These are phyloP conservation scores for Aureobasidium zeae DNA, from an alignment of 2,329 filamentous ascomycete species.

Conservation along the genomic window DNA sequence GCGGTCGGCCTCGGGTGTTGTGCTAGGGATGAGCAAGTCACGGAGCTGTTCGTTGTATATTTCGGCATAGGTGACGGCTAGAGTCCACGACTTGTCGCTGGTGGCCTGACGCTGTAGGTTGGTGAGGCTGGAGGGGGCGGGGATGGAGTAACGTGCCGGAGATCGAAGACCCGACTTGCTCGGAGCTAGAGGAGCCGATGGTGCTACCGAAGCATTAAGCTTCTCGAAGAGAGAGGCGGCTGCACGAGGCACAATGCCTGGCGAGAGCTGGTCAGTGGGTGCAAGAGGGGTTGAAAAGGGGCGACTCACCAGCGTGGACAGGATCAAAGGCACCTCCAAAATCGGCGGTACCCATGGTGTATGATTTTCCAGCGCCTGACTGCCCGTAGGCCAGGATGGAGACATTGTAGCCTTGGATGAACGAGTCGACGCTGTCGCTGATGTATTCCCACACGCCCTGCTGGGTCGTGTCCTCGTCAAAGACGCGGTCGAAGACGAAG, in stretches of 20 bases:
- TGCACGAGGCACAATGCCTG: constrained; percentile 91
- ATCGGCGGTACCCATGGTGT: constrained; percentile 95
- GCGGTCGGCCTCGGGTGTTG: constrained; percentile 60
- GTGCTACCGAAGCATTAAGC: constrained; percentile 59
- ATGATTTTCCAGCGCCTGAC: constrained; percentile 94
- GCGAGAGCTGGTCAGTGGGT: not conserved
- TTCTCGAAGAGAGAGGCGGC: constrained; percentile 81
- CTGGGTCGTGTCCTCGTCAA: constrained; percentile 71
- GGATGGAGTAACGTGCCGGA: constrained; percentile 66
- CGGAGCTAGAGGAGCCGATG: constrained; percentile 10
- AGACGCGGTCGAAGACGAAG: constrained; percentile 95
- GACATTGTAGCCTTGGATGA: constrained; percentile 95
- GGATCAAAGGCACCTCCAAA: constrained; percentile 51
- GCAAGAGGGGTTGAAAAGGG: not conserved
- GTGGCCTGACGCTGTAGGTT: constrained; percentile 33
- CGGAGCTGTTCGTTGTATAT: constrained; percentile 97
- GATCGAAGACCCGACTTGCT: constrained; percentile 61
- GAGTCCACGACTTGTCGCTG: constrained; percentile 70
- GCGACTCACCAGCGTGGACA: constrained; percentile 8
- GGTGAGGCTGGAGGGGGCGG: constrained; percentile 40
- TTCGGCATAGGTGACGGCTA: constrained; percentile 68
- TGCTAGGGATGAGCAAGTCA: constrained; percentile 76
- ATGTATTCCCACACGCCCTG: constrained; percentile 93
- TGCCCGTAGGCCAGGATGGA: constrained; percentile 95
- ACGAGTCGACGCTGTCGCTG: constrained; percentile 78